A percentile compares a stretch with the other conserved stretches of the same genome.
These are phyloP conservation scores for Syncephalastrum sp. DNA, from an alignment of 371 early-diverging fungal species.

Conservation along the genomic window DNA sequence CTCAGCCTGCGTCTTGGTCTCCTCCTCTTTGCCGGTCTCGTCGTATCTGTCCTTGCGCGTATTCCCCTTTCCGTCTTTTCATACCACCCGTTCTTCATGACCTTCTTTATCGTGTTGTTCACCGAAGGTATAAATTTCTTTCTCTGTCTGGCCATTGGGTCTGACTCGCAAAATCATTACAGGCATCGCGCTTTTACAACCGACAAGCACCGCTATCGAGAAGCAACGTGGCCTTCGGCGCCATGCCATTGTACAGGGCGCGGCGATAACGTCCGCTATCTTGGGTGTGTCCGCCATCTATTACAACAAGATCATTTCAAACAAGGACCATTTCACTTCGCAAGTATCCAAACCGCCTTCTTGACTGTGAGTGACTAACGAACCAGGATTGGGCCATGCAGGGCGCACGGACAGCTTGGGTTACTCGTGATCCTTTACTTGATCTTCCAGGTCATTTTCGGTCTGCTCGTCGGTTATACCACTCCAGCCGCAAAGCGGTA, in stretches of 20 bases:
- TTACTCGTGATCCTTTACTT: constrained; percentile 17
- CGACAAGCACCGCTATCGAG: constrained; percentile 18
- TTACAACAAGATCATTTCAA: constrained; percentile 23
- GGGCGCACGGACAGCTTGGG: constrained; percentile 30
- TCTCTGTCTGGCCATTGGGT: neutral
- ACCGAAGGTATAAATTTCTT: constrained; percentile 15
- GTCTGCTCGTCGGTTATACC: constrained; percentile 20
- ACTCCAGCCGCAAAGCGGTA: constrained; percentile 20
- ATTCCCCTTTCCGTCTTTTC: constrained; percentile 16
- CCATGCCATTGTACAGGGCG: constrained; percentile 23
- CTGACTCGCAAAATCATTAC: too few species aligned
- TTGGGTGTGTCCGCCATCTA: constrained; percentile 24
- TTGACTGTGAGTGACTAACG: too few species aligned
- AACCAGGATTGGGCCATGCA: neutral
- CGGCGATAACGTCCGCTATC: constrained; percentile 20
- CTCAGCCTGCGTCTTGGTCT: constrained; percentile 3
- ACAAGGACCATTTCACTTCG: constrained; percentile 32
- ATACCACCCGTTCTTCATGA: constrained; percentile 19
- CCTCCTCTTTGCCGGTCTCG: constrained; percentile 5
- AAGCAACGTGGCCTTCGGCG: constrained; percentile 19
- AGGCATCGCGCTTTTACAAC: constrained; percentile 28
- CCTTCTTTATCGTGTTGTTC: constrained; percentile 8
- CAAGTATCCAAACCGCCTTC: neutral
- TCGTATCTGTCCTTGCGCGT: constrained; percentile 13
- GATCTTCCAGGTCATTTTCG: constrained; percentile 23